Conservation (phyloP, 257 asterid species). For the Salvia splendens region DNA sequence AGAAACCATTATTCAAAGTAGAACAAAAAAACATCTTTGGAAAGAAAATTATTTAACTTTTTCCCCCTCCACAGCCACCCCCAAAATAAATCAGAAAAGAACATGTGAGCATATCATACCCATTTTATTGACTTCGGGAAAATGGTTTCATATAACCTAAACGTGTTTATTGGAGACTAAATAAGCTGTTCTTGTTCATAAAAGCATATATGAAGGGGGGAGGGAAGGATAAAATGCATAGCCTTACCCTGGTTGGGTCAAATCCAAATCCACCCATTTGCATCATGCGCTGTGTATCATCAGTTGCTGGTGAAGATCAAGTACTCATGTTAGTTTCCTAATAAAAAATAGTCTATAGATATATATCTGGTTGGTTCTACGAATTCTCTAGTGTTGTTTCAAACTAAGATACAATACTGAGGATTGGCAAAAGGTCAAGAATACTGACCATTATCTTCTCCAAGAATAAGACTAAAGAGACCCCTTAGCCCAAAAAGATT, state of each 20-base stretch:
- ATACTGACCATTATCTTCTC: conserved; percentile 88
- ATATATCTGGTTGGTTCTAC: background rate
- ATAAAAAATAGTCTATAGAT: conserved; percentile 5
- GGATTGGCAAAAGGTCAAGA: conserved; percentile 10
- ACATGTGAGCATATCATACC: too few species aligned
- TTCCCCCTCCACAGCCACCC: too few species aligned
- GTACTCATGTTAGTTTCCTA: conserved; percentile 28
- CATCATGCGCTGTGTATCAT: conserved; percentile 95
- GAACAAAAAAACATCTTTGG: conserved; percentile 4
- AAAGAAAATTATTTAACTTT: too few species aligned
- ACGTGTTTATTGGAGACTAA: background rate
- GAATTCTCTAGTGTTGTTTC: background rate
- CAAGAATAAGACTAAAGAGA: conserved; percentile 86
- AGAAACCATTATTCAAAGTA: too few species aligned
- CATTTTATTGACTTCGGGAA: background rate
- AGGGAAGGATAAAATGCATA: background rate
- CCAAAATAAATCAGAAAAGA: background rate
- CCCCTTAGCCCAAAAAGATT: conserved; percentile 92
- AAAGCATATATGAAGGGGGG: conserved; percentile 9
- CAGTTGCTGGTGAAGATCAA: conserved; percentile 60
- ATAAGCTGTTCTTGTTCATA: conserved; percentile 20
- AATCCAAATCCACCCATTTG: conserved; percentile 96
- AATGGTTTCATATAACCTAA: background rate
- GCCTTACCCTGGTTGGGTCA: conserved; percentile 75
- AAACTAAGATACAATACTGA: background rate